phyloP scores from a whole-genome alignment of 2,329 filamentous ascomycete genomes.

The Colletotrichum cuscutae region DNA sequence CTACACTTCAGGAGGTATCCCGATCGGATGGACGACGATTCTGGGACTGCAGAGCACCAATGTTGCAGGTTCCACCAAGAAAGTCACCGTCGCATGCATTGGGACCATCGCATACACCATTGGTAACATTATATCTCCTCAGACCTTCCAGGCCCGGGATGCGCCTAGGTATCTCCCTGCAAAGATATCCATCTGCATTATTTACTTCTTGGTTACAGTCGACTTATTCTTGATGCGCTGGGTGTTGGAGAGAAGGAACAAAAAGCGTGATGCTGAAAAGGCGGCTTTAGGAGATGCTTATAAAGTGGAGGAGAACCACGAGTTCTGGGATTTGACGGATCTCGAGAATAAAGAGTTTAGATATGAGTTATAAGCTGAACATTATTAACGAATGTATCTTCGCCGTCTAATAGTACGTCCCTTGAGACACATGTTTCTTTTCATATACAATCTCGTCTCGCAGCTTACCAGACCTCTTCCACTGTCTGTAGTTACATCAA shows the following conservation, averaged over 20 bases:
- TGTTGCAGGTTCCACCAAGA: constrained; percentile 58
- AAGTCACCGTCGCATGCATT: constrained; percentile 67
- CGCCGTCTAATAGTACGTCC: too few species aligned
- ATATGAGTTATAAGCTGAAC: constrained; percentile 2
- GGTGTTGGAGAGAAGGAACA: constrained; percentile 47
- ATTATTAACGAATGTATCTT: not conserved
- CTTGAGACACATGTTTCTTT: too few species aligned
- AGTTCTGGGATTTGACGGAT: constrained; percentile 73
- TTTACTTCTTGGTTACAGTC: constrained; percentile 61
- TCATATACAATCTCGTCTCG: too few species aligned
- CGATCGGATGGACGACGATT: constrained; percentile 57
- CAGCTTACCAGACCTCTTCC: too few species aligned
- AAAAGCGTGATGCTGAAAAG: constrained; percentile 37
- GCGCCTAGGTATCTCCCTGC: constrained; percentile 63
- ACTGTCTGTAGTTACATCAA: too few species aligned
- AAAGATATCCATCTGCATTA: constrained; percentile 66
- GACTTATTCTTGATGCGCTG: constrained; percentile 50
- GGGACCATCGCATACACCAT: constrained; percentile 66
- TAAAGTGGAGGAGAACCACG: constrained; percentile 58
- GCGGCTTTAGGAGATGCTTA: constrained; percentile 63
- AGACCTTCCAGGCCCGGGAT: constrained; percentile 61
- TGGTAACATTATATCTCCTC: constrained; percentile 66
- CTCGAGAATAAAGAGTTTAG: constrained; percentile 73
- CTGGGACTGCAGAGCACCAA: constrained; percentile 38
- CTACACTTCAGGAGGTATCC: constrained; percentile 70